A percentile compares a stretch with the other conserved stretches of the same genome.
Conservation (phyloP, 2,329 filamentous ascomycete genomes). For the Monosporascus sp. region DNA sequence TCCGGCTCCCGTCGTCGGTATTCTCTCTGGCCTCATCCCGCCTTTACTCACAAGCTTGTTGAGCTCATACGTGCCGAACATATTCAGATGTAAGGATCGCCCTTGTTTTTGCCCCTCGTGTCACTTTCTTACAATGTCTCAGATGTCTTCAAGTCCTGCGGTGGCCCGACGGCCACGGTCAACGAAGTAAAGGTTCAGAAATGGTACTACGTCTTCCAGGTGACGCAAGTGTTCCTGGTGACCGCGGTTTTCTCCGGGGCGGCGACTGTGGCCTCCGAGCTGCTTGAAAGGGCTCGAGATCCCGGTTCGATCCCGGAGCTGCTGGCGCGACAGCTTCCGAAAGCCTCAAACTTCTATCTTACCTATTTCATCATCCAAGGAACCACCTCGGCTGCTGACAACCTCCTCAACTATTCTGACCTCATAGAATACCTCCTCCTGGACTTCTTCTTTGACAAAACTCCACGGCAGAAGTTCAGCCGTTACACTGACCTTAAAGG, state of each 20-base stretch:
- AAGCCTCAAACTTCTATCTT: conserved; percentile 71
- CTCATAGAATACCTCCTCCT: conserved; percentile 59
- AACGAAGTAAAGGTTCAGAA: conserved; percentile 75
- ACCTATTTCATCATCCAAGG: conserved; percentile 75
- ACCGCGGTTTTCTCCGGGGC: conserved; percentile 68
- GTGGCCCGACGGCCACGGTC: conserved; percentile 63
- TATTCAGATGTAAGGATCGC: conserved; percentile 60
- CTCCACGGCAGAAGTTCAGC: conserved; percentile 65
- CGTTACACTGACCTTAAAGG: conserved; percentile 57
- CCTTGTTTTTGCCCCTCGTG: neutral
- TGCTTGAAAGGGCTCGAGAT: conserved; percentile 19
- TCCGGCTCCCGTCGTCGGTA: conserved; percentile 63
- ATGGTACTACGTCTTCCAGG: conserved; percentile 74
- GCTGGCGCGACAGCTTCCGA: conserved; percentile 59
- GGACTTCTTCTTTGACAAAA: conserved; percentile 62
- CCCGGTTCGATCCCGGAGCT: conserved; percentile 36
- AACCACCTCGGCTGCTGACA: conserved; percentile 59
- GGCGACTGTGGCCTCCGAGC: conserved; percentile 21
- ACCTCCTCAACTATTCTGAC: conserved; percentile 57
- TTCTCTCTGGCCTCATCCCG: conserved; percentile 80
- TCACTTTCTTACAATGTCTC: neutral
- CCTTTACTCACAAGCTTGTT: conserved; percentile 72
- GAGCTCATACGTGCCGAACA: conserved; percentile 74
- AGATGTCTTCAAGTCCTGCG: conserved; percentile 66
- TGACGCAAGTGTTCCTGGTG: conserved; percentile 80